Conservation (phyloP, 345 rosid species). For the Brassica juncea region DNA sequence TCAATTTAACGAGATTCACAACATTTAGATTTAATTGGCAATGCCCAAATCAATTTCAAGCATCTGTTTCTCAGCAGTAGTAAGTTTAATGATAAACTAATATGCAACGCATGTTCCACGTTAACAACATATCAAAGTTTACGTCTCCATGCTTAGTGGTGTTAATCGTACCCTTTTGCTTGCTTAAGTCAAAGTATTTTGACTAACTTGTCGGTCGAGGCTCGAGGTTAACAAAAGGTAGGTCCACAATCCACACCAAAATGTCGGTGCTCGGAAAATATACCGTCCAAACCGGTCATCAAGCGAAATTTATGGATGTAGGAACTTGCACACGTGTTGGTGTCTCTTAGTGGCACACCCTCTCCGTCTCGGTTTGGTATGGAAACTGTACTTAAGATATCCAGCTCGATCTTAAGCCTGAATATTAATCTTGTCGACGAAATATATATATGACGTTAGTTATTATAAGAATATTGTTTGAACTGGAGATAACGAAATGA, state of each 20-base stretch:
- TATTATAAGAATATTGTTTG: neutral
- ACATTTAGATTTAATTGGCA: too few species aligned
- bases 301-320: constrained; percentile 33
- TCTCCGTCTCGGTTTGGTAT: constrained; percentile 12
- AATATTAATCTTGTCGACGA: constrained; percentile 10
- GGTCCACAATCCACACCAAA: neutral
- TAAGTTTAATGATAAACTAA: constrained; percentile 12
- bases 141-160: neutral
- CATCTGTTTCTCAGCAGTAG: neutral
- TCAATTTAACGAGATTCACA: too few species aligned
- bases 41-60: neutral
- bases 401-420: constrained; percentile 15
- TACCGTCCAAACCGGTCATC: constrained; percentile 34
- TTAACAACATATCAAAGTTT: constrained; percentile 5
- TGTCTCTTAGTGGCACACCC: constrained; percentile 32
- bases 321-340: constrained; percentile 39
- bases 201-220: neutral
- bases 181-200: neutral
- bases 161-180: neutral
- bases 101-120: constrained; percentile 17
- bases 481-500: too few species aligned
- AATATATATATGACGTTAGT: neutral
- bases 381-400: neutral
- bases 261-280: neutral
- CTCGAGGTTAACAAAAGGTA: neutral